Base-by-base conservation (phyloP, 2,329 filamentous ascomycete species). In the Colletotrichum noveboracense region DNA sequence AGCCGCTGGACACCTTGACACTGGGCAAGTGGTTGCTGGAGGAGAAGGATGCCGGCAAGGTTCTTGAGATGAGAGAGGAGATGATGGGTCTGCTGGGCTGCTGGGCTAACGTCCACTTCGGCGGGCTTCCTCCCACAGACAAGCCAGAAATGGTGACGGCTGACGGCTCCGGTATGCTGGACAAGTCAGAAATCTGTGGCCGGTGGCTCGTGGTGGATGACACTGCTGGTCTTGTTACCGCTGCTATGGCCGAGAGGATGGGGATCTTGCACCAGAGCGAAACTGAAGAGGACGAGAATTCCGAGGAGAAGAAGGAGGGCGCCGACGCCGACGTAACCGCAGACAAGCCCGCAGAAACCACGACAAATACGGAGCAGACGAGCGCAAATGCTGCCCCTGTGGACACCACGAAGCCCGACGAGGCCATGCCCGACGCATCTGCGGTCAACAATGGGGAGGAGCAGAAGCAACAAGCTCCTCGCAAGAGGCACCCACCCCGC, bases 91-190 rank as follows among this genome's bases (percentile, higher is more conserved):
- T 99, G 71, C 87, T 98, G 16, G 94, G 94, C 8, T 97, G 95
- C 82, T 98, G 96, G 95, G 94, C 93, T 0, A 98, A 99, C 83
- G 93, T 97, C 3, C 95, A 97, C 83, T 95, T 93, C 78, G 89
- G 88, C n/a, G 90, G 85, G 4, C 80, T 83, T 18, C 83, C 85
- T 28, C 79, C 79, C 26, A 79, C 83, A 28, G 78, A 78, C 10
- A 68, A 78, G 14, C 70, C 76, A 7, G 77, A 76, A 58, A 71
- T 69, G 34, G 70, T 70, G 55, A 65, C 65, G 66, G 60, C 56
- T 36, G 83, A 85, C 1, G 88, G 88, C 4, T 84, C 95, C 91
- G 88, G 98, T 4, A 92, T 96, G 0, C 90, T 97, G 1, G 96
- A 98, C 80, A 96, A 72, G 56, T 74, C 72, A 9, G 61, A 70